Conservation (phyloP, 176 grass and related monocot genomes). For the Themeda triandra region DNA sequence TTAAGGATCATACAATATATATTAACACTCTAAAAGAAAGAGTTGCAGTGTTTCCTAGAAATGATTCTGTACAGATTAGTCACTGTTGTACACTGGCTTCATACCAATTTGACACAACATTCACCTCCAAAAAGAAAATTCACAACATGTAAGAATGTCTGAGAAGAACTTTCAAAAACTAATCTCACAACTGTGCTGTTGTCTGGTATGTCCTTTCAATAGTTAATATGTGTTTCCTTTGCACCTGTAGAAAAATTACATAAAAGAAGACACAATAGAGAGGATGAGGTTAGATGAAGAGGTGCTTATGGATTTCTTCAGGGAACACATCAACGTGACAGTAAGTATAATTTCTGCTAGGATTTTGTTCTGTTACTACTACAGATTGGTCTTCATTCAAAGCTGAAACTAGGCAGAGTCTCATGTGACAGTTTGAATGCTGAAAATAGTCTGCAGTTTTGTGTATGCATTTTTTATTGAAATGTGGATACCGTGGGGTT, state of each 20-base stretch:
- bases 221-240: slow-evolving; percentile 18
- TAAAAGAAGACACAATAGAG: slow-evolving; percentile 83
- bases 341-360: slow-evolving; percentile 56
- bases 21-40: slow-evolving; percentile 6
- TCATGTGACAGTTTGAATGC: slow-evolving; percentile 15
- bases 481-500: slow-evolving; percentile 3
- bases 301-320: slow-evolving; percentile 98
- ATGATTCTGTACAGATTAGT: slow-evolving; percentile 3
- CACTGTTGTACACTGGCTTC: not conserved
- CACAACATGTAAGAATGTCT: not conserved
- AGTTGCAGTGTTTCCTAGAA: not conserved
- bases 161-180: not conserved
- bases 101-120: not conserved
- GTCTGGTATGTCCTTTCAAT: not conserved
- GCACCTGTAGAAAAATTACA: slow-evolving; percentile 66
- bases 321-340: slow-evolving; percentile 76
- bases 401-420: not conserved
- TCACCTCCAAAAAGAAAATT: not conserved
- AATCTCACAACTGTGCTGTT: slow-evolving; percentile 2
- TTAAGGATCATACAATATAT: slow-evolving; percentile 5
- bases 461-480: slow-evolving; percentile 20
- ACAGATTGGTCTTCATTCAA: not conserved
- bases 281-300: slow-evolving; percentile 99
- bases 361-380: slow-evolving; percentile 29
- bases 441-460: not conserved